Base-by-base conservation (phyloP, 1,284 basidiomycete species). In the Sphaerobolus stellatus region DNA sequence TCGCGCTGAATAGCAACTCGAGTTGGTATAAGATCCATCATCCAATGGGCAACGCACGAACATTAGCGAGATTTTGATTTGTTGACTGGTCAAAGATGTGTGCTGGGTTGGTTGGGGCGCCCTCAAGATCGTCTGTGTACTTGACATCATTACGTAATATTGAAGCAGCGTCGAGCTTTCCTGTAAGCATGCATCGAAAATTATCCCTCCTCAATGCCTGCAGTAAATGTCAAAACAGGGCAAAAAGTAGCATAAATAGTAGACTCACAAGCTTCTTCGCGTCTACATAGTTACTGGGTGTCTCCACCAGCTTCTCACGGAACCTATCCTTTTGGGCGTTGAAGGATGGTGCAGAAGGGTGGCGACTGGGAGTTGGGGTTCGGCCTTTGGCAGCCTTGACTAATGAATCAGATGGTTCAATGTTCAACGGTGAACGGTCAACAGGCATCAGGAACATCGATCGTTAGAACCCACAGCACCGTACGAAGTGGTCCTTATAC, bases 171-270 rank as follows among this genome's bases (percentile, higher is more conserved):
- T 43, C 5, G n/a, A 14, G 2, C 14, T 9, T 44, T 71, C 65
- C 64, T 25, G 67, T 63, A 18, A 66, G 50, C 20, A 68, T 53
- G 56, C 69, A 68, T 20, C 65, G 55, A 52, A 57, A 68, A 25
- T 58, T 57, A 54, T 71, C 69, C 28, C 68, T 64, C 44, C 59
- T 48, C 22, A 70, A 61, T 33, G 62, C 63, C 65, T 67, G n/a
- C 5, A 38, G 22, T 7, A 5, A 7, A n/a, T 7, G 22, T 38
- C 7, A 38, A 22, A 38, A 7, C n/a, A 38, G n/a, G n/a, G 7
- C 7, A 7, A 38, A 3, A 7, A 38, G n/a, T 38, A 4, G 36
- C n/a, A n/a, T 7, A 38, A 4, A 38, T 38, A 38, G n/a, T 38
- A 7, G 7, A 7, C n/a, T 5, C 22, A 38, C 36, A 16, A n/a